phyloP scores from a whole-genome alignment of 1,139 yeast genomes.

The Candida anutae region DNA sequence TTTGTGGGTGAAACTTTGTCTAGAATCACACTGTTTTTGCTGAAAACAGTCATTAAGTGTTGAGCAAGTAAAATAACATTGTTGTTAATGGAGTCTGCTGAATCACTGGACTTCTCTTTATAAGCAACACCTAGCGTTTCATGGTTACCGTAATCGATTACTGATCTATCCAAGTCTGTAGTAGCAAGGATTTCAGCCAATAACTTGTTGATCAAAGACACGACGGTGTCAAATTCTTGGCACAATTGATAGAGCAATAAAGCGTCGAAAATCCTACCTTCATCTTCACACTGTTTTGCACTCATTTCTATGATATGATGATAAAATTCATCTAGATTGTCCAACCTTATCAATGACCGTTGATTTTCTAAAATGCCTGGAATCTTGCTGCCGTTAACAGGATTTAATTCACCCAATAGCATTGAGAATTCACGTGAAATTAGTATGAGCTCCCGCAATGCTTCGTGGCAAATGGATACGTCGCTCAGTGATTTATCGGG shows the following conservation, averaged over 20 bases:
- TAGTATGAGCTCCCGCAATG: conserved; percentile 74
- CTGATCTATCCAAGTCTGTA: conserved; percentile 63
- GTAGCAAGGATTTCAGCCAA: conserved; percentile 74
- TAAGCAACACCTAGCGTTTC: conserved; percentile 18
- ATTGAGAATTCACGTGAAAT: conserved; percentile 80
- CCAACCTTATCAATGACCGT: conserved; percentile 56
- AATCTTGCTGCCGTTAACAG: conserved; percentile 57
- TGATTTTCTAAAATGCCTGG: conserved; percentile 86
- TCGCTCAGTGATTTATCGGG: conserved; percentile 36
- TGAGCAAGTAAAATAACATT: conserved; percentile 51
- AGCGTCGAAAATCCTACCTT: conserved; percentile 84
- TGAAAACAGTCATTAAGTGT: conserved; percentile 47
- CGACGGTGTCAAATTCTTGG: conserved; percentile 84
- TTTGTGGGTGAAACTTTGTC: conserved; percentile 36
- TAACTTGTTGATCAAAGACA: conserved; percentile 63
- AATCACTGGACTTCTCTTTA: conserved; percentile 4
- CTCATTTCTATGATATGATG: conserved; percentile 72
- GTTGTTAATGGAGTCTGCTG: conserved; percentile 28
- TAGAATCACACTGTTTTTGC: conserved; percentile 43
- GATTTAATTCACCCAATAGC: conserved; percentile 70
- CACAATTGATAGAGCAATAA: conserved; percentile 79
- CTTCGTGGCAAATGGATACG: conserved; percentile 61
- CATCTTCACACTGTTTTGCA: conserved; percentile 84
- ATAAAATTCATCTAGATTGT: conserved; percentile 41
- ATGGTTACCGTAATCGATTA: conserved; percentile 32